phyloP scores from a whole-genome alignment of 1,284 basidiomycete genomes.

The Hortiboletus rubellus region DNA sequence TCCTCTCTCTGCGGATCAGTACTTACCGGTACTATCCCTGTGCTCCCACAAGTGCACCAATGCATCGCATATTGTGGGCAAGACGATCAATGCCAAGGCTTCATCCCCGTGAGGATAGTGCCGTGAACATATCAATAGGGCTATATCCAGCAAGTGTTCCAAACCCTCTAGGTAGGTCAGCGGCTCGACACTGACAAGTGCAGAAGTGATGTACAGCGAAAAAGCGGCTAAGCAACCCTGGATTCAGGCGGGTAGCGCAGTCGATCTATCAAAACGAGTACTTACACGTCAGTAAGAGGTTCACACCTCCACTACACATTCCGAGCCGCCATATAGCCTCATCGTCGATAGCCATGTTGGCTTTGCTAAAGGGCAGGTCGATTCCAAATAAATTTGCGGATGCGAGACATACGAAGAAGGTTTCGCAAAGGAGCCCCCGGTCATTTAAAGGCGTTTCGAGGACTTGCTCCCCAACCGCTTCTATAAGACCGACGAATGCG shows the following conservation, averaged over 20 bases:
- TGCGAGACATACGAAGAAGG: conserved; percentile 28
- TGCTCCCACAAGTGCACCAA: conserved; percentile 41
- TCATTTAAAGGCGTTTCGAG: conserved; percentile 9
- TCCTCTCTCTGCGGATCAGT: background rate
- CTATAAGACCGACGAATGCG: conserved; percentile 12
- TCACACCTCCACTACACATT: conserved; percentile 3
- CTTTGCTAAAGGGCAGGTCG: conserved; percentile 8
- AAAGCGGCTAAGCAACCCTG: conserved; percentile 45
- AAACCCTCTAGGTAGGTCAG: conserved; percentile 52
- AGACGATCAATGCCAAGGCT: conserved; percentile 48
- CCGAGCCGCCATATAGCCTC: conserved; percentile 32
- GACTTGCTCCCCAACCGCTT: conserved; percentile 20
- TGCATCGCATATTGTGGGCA: conserved; percentile 50
- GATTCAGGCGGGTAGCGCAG: conserved; percentile 9
- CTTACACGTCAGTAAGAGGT: conserved; percentile 31
- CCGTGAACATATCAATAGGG: conserved; percentile 47
- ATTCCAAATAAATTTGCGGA: conserved; percentile 13
- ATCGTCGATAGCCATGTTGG: background rate
- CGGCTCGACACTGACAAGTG: conserved; percentile 30
- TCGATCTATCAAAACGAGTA: background rate
- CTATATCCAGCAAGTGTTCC: conserved; percentile 51
- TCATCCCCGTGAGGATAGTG: conserved; percentile 47
- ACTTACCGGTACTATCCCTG: conserved; percentile 38
- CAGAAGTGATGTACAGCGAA: conserved; percentile 45
- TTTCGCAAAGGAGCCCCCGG: conserved; percentile 20